phyloP scores from a whole-genome alignment of 2,329 filamentous ascomycete species.

The Penicillium griseofulvum region DNA sequence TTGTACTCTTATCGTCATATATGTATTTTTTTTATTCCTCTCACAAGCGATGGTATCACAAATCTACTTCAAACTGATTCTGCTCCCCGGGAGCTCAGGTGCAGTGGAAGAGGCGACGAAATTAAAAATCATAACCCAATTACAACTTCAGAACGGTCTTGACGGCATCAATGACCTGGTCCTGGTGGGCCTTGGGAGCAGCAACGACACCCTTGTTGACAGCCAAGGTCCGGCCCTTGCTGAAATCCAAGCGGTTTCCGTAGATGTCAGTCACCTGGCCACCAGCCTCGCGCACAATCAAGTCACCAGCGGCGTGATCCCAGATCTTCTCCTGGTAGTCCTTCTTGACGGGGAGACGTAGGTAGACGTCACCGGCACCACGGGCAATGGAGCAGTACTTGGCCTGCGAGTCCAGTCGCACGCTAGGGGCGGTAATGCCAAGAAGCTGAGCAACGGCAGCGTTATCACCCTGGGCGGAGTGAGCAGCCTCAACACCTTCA shows the following conservation, averaged over 20 bases:
- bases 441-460: conserved; percentile 78
- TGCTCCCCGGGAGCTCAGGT: conserved; percentile 6
- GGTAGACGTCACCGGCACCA: conserved; percentile 90
- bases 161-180: conserved; percentile 73
- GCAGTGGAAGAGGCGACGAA: not conserved
- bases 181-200: conserved; percentile 73
- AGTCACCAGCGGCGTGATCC: conserved; percentile 94
- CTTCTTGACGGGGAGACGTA: conserved; percentile 79
- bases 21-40: conserved; percentile 17
- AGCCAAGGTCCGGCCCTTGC: conserved; percentile 76
- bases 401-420: conserved; percentile 96
- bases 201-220: conserved; percentile 94
- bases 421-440: conserved; percentile 83
- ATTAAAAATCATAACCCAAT: conserved; percentile 10
- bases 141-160: conserved; percentile 68
- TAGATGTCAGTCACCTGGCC: conserved; percentile 86
- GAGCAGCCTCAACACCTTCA: conserved; percentile 90
- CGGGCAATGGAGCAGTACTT: conserved; percentile 96
- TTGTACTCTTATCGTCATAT: conserved; percentile 22
- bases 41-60: conserved; percentile 31
- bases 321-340: conserved; percentile 99
- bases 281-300: conserved; percentile 92
- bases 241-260: conserved; percentile 83
- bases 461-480: conserved; percentile 87
- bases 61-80: conserved; percentile 32